phyloP scores from a whole-genome alignment of 2,329 filamentous ascomycete species.

The Cordyceps pruinosa region DNA sequence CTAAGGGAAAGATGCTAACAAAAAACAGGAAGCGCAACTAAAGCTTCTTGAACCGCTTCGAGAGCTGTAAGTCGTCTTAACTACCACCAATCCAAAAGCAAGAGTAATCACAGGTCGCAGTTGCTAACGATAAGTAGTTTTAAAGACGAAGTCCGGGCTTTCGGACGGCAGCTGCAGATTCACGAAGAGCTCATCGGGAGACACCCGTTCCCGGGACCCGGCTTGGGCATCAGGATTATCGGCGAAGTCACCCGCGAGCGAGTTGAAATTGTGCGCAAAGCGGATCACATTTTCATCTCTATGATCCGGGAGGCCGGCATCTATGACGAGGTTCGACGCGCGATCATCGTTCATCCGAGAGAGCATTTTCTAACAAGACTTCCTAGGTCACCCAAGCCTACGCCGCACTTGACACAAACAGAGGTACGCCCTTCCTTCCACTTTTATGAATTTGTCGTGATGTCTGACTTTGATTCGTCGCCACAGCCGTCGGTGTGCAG shows the following conservation, averaged over 20 bases:
- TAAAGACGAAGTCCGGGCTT: slow-evolving; percentile 62
- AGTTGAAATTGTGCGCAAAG: slow-evolving; percentile 70
- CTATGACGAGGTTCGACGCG: neutral
- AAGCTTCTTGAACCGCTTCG: neutral
- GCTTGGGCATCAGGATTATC: slow-evolving; percentile 69
- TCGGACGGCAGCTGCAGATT: slow-evolving; percentile 27
- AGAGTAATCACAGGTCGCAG: too few relatives aligned
- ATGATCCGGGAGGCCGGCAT: neutral
- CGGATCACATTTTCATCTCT: slow-evolving; percentile 43
- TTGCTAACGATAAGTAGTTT: slow-evolving; percentile 35
- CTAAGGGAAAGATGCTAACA: too few relatives aligned
- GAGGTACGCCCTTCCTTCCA: neutral
- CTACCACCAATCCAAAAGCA: too few relatives aligned
- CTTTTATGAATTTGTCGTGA: neutral
- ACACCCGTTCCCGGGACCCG: slow-evolving; percentile 34
- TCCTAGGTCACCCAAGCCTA: neutral
- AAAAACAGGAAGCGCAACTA: neutral
- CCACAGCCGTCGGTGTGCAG: slow-evolving; percentile 30
- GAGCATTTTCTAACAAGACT: neutral
- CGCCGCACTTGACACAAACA: neutral
- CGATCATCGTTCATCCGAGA: neutral
- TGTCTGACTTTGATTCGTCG: neutral
- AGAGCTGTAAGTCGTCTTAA: neutral
- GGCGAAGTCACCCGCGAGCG: slow-evolving; percentile 77
- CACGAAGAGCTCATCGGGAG: slow-evolving; percentile 26